These are phyloP conservation scores for Cordyceps militaris DNA, from an alignment of 2,329 filamentous ascomycete species.

Conservation along the genomic window DNA sequence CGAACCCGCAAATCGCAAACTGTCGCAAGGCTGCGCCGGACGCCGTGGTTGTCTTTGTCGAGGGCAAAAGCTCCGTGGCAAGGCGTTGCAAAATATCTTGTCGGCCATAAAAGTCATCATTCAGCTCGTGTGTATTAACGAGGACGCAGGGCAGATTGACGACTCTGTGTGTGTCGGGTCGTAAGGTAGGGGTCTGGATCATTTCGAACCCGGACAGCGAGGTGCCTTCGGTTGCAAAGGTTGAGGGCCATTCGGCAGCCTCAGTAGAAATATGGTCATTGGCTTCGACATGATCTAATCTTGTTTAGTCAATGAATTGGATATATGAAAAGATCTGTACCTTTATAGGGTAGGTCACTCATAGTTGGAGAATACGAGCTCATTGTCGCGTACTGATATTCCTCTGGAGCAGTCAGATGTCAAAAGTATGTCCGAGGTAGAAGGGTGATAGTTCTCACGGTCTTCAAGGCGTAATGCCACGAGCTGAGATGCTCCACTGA, in stretches of 20 bases:
- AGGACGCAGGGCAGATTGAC: background rate
- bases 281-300: background rate
- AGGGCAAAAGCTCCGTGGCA: conserved; percentile 4
- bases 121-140: background rate
- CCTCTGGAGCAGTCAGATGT: background rate
- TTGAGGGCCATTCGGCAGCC: background rate
- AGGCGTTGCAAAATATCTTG: conserved; percentile 10
- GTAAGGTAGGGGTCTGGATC: background rate
- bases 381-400: background rate
- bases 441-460: background rate
- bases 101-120: conserved; percentile 9
- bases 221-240: background rate
- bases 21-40: background rate
- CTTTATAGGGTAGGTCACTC: conserved; percentile 6
- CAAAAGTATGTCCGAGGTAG: background rate
- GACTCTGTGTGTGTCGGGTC: background rate
- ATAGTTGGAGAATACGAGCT: conserved; percentile 2
- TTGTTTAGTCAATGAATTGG: background rate
- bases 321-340: background rate
- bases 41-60: background rate
- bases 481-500: background rate
- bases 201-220: conserved; percentile 5
- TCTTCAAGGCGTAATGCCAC: background rate
- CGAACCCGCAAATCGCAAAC: conserved; percentile 12
- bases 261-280: background rate